Evolutionary conservation across 495 filamentous ascomycete genomes (phyloP).

Genomic region (Bryoglossum gracile): DNA sequence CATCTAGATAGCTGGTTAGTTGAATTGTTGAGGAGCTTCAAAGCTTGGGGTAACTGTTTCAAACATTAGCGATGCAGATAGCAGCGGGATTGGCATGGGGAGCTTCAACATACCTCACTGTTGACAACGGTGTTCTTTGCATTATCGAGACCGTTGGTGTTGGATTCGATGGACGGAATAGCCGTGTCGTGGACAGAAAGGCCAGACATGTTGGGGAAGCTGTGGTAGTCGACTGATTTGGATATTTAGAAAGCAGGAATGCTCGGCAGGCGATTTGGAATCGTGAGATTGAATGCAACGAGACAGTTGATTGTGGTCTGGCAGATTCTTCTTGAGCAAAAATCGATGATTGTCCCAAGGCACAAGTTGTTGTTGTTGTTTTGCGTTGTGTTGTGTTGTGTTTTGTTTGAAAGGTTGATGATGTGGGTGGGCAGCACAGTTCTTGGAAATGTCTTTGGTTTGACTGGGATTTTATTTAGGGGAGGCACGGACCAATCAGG

Average conservation of each 20-base stretch:
- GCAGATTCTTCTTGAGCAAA: neutral
- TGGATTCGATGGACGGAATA: conserved; percentile 20
- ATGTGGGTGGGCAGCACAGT: conserved; percentile 3
- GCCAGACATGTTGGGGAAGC: conserved; percentile 17
- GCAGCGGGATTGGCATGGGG: neutral
- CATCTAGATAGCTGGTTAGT: conserved; percentile 28
- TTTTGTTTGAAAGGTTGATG: conserved; percentile 5
- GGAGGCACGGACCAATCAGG: conserved; percentile 15
- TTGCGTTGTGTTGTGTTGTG: conserved; percentile 1
- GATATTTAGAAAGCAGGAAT: neutral
- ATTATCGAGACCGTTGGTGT: conserved; percentile 15
- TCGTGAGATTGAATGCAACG: neutral
- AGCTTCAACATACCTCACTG: conserved; percentile 27
- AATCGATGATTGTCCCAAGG: neutral
- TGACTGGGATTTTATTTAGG: no score
- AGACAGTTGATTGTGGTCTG: neutral
- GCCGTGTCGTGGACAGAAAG: conserved; percentile 11
- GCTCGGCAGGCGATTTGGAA: neutral
- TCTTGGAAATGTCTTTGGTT: conserved; percentile 16
- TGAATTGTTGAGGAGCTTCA: conserved; percentile 11
- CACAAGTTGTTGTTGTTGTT: neutral
- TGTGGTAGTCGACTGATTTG: neutral
- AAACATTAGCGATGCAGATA: conserved; percentile 12
- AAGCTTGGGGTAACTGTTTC: conserved; percentile 15
- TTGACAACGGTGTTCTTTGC: conserved; percentile 25